Evolutionary conservation across 2,329 filamentous ascomycete genomes (phyloP).

Genomic region (Cytospora piceicola): DNA sequence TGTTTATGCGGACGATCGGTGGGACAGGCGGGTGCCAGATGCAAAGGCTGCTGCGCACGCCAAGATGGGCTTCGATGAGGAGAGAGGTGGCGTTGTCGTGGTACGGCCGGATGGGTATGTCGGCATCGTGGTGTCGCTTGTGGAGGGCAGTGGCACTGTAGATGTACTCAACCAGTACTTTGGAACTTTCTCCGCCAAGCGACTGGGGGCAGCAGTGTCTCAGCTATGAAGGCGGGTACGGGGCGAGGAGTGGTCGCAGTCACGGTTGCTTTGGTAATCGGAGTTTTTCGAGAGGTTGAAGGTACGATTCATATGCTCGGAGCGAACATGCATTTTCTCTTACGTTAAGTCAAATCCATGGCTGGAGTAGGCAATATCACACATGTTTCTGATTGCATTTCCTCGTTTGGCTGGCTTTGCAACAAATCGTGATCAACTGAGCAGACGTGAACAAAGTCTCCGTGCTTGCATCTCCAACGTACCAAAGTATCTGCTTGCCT

Average conservation of each 20-base stretch:
- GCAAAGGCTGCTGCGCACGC: conserved; percentile 77
- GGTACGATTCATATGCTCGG: background rate
- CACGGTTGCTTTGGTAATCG: background rate
- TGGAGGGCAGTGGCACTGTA: conserved; percentile 76
- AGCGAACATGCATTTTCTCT: conserved; percentile 3
- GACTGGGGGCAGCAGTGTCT: conserved; percentile 46
- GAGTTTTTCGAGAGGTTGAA: background rate
- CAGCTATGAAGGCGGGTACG: conserved; percentile 41
- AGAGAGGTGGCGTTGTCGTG: conserved; percentile 78
- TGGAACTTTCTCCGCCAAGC: conserved; percentile 69
- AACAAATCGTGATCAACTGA: too few relatives aligned
- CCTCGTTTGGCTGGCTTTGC: too few relatives aligned
- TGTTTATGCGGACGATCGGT: conserved; percentile 84
- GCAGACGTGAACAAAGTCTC: too few relatives aligned
- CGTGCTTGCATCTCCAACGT: too few relatives aligned
- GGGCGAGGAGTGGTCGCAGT: too few relatives aligned
- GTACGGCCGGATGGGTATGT: conserved; percentile 89
- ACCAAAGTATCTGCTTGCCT: too few relatives aligned
- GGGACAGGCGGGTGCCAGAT: conserved; percentile 70
- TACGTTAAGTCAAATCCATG: background rate
- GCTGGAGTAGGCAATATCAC: background rate
- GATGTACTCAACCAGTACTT: conserved; percentile 87
- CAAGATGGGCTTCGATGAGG: conserved; percentile 80
- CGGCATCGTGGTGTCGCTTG: conserved; percentile 72
- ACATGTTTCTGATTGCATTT: background rate